phyloP scores from a whole-genome alignment of 176 grass and related monocot genomes.

The Leersia perrieri region DNA sequence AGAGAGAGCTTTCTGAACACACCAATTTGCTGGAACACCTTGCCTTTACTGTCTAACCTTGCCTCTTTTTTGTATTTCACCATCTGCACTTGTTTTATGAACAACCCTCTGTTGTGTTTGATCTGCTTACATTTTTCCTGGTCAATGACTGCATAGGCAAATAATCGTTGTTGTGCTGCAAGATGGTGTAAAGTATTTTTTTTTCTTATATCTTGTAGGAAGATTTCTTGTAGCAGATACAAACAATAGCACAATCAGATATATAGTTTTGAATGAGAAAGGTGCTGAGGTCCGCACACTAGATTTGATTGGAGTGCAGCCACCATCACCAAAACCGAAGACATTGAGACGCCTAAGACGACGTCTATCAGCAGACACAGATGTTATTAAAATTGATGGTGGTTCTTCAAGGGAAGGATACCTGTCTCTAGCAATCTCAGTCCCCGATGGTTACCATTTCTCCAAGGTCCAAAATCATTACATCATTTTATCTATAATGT shows the following conservation, averaged over 20 bases:
- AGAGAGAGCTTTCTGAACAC: not conserved
- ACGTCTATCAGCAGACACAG: conserved; percentile 66
- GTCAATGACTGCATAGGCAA: not conserved
- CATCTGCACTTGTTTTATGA: not conserved
- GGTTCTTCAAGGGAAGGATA: conserved; percentile 76
- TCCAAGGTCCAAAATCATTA: conserved; percentile 66
- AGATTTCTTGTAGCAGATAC: conserved; percentile 93
- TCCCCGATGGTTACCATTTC: conserved; percentile 96
- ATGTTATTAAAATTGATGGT: conserved; percentile 78
- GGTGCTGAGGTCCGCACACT: conserved; percentile 63
- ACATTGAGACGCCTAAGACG: conserved; percentile 70
- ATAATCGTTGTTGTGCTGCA: not conserved
- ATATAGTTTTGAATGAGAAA: conserved; percentile 66
- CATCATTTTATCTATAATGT: conserved; percentile 16
- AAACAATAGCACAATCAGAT: conserved; percentile 90
- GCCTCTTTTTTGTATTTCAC: not conserved
- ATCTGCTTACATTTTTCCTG: not conserved
- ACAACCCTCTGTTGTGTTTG: not conserved
- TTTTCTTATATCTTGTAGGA: conserved; percentile 63
- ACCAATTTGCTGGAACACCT: not conserved
- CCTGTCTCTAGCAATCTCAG: conserved; percentile 69
- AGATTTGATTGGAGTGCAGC: conserved; percentile 74
- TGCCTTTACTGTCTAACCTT: not conserved
- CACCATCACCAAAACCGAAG: conserved; percentile 67
- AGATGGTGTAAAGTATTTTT: conserved; percentile 1